These are phyloP conservation scores for Flagelloscypha sp. DNA, from an alignment of 768 basidiomycete genomes.

Conservation along the genomic window DNA sequence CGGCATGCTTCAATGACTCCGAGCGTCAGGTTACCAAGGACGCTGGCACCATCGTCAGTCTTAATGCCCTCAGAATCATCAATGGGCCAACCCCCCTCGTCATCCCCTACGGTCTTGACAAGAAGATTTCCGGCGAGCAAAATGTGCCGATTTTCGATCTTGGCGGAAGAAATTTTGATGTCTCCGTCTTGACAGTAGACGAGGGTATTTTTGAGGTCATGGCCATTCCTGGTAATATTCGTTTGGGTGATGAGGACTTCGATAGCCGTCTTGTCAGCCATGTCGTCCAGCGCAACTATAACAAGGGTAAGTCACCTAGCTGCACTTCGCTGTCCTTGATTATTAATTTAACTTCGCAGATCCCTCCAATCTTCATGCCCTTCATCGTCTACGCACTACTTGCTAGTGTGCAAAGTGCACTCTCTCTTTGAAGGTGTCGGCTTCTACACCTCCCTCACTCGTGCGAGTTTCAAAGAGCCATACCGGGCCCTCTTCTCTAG, in stretches of 20 bases:
- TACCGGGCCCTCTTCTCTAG: constrained; percentile 93
- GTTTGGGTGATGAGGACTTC: constrained; percentile 97
- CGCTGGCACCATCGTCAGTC: constrained; percentile 87
- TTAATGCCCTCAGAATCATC: constrained; percentile 97
- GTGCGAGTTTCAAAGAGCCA: constrained; percentile 95
- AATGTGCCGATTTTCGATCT: constrained; percentile 99
- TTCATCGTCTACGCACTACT: constrained; percentile 94
- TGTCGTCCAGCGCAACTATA: constrained; percentile 93
- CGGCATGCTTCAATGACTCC: constrained; percentile 98
- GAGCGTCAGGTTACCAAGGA: constrained; percentile 99
- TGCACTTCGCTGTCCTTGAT: background rate
- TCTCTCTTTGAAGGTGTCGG: constrained; percentile 92
- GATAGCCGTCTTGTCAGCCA: constrained; percentile 97
- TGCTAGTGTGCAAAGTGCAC: constrained; percentile 99
- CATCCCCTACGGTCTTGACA: constrained; percentile 97
- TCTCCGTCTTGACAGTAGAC: constrained; percentile 91
- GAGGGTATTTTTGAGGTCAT: constrained; percentile 98
- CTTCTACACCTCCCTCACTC: constrained; percentile 97
- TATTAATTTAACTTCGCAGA: constrained; percentile 34
- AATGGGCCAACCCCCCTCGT: constrained; percentile 98
- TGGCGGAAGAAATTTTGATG: constrained; percentile 97
- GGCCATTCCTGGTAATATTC: constrained; percentile 96
- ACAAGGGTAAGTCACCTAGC: constrained; percentile 56
- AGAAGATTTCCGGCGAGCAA: constrained; percentile 82
- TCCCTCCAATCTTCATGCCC: constrained; percentile 83